These are phyloP conservation scores for Flaveria brownii DNA, from an alignment of 129 eudicot genomes.

Conservation along the genomic window DNA sequence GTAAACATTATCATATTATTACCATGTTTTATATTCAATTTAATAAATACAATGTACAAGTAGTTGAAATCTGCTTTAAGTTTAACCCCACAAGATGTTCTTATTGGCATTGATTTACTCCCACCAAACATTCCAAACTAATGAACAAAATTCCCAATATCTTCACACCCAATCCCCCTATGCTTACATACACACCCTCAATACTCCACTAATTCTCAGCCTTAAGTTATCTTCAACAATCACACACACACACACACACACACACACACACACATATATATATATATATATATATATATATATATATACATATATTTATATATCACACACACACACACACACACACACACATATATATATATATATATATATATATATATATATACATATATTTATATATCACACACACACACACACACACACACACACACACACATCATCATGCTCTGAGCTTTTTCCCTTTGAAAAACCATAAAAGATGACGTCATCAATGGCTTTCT, in stretches of 20 bases:
- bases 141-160: slow-evolving; percentile 21
- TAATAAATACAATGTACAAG: not conserved
- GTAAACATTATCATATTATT: too few species aligned
- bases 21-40: too few species aligned
- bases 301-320: too few species aligned
- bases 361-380: too few species aligned
- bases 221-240: not conserved
- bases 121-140: slow-evolving; percentile 17
- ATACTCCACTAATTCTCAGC: slow-evolving; percentile 35
- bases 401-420: not conserved
- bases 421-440: slow-evolving; percentile 21
- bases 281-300: too few species aligned
- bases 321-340: too few species aligned
- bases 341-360: too few species aligned
- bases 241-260: slow-evolving; percentile 3
- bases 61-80: not conserved
- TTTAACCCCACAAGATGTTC: slow-evolving; percentile 3
- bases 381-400: too few species aligned
- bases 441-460: slow-evolving; percentile 35
- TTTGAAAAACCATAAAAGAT: slow-evolving; percentile 22
- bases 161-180: slow-evolving; percentile 26
- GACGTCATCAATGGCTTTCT: slow-evolving; percentile 61
- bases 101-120: slow-evolving; percentile 14
- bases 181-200: slow-evolving; percentile 30
- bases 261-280: too few species aligned